phyloP scores from a whole-genome alignment of 176 grass and related monocot genomes.

The Bonia amplexicaulis region DNA sequence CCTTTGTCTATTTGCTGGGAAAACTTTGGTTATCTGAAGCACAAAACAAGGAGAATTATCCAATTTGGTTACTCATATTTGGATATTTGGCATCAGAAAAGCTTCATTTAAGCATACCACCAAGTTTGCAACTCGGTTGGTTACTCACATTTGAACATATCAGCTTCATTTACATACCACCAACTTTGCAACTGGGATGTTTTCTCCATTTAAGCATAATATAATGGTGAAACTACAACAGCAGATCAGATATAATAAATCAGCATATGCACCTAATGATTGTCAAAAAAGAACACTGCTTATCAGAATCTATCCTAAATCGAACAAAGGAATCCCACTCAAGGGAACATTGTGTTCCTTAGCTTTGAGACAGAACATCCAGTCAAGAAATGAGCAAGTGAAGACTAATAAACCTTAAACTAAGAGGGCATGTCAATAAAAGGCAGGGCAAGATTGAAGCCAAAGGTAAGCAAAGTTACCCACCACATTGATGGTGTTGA shows the following conservation, averaged over 20 bases:
- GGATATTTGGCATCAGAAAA: not conserved
- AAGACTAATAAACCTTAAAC: conserved; percentile 77
- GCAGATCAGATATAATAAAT: conserved; percentile 16
- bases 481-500: conserved; percentile 59
- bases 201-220: conserved; percentile 5
- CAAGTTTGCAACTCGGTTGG: not conserved
- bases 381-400: conserved; percentile 25
- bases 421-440: conserved; percentile 69
- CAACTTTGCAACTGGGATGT: not conserved
- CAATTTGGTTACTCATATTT: not conserved
- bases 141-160: not conserved
- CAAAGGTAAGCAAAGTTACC: conserved; percentile 49
- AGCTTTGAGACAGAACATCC: conserved; percentile 48
- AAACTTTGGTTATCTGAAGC: not conserved
- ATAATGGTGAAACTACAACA: not conserved
- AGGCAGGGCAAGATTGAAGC: conserved; percentile 59
- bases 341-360: conserved; percentile 35
- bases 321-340: conserved; percentile 24
- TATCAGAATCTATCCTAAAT: conserved; percentile 34
- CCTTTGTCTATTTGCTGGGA: not conserved
- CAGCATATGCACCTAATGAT: conserved; percentile 15
- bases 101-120: not conserved
- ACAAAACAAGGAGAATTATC: not conserved
- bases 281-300: conserved; percentile 15
- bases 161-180: not conserved